Percentiles rank a stretch among this genome's conserved stretches.
These are phyloP conservation scores for Porphyrellus cyaneotinctus DNA, from an alignment of 768 basidiomycete species.

Conservation along the genomic window DNA sequence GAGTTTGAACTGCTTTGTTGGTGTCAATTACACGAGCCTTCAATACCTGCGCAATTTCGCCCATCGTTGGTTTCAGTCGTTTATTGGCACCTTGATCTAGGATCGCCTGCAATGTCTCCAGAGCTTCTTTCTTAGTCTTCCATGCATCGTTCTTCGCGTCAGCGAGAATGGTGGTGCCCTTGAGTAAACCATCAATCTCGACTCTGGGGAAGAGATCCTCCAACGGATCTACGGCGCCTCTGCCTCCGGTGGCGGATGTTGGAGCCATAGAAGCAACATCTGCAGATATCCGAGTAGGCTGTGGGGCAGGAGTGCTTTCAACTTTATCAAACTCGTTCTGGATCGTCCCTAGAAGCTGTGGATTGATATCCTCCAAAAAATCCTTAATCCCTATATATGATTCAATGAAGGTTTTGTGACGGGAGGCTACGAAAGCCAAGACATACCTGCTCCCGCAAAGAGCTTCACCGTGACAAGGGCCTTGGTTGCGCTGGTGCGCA, in stretches of 20 bases:
- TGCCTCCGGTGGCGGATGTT: conserved; percentile 38
- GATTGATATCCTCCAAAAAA: conserved; percentile 90
- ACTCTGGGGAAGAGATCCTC: conserved; percentile 96
- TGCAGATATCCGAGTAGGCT: conserved; percentile 70
- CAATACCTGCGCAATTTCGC: conserved; percentile 85
- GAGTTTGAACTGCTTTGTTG: conserved; percentile 88
- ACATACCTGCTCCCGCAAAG: conserved; percentile 83
- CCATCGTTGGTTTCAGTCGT: conserved; percentile 85
- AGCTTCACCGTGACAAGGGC: conserved; percentile 86
- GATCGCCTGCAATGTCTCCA: conserved; percentile 78
- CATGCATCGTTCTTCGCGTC: conserved; percentile 92
- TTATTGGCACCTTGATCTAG: conserved; percentile 92
- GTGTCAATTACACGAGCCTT: conserved; percentile 88
- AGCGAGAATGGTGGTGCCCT: conserved; percentile 74
- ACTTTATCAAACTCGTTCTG: conserved; percentile 90
- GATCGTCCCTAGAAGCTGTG: conserved; percentile 89
- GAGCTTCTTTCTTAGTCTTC: conserved; percentile 95
- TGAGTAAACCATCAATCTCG: conserved; percentile 83
- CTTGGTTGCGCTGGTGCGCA: conserved; percentile 92
- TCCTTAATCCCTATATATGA: conserved; percentile 75
- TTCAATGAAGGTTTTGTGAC: background rate
- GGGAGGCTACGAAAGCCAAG: background rate
- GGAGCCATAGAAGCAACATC: conserved; percentile 60
- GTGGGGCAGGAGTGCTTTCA: conserved; percentile 70
- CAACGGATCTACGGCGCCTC: conserved; percentile 58